Evolutionary conservation across 257 asterid genomes (phyloP).

Genomic region (Echium plantagineum): DNA sequence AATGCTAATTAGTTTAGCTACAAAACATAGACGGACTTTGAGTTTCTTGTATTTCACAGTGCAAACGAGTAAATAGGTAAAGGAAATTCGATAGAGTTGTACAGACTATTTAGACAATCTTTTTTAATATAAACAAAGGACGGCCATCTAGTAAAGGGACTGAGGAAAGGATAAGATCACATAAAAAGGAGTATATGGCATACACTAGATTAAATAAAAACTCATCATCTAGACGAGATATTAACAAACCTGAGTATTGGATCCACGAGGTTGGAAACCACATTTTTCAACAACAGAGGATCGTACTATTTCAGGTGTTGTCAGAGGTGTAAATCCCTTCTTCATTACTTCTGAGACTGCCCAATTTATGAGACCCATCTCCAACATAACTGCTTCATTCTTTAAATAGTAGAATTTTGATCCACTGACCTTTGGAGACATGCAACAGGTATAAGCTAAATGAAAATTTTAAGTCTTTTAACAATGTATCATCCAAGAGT

Average conservation of each 20-base stretch:
- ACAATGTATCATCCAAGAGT: not conserved
- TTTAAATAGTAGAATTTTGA: constrained; percentile 92
- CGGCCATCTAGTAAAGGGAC: no score
- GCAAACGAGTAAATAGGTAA: no score
- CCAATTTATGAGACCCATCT: constrained; percentile 91
- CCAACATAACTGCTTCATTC: constrained; percentile 89
- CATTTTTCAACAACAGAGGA: constrained; percentile 94
- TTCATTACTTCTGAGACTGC: constrained; percentile 85
- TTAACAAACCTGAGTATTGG: constrained; percentile 78
- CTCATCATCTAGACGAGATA: not conserved
- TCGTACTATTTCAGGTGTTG: constrained; percentile 86
- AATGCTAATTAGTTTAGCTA: no score
- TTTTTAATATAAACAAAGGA: no score
- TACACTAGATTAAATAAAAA: not conserved
- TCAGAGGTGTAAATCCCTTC: constrained; percentile 82
- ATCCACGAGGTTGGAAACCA: constrained; percentile 97
- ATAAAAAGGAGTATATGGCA: not conserved
- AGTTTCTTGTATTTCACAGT: no score
- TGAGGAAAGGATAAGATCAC: no score
- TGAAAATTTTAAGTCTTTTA: not conserved
- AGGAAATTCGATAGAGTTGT: no score
- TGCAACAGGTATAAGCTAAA: not conserved
- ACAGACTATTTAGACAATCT: no score
- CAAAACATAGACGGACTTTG: no score
- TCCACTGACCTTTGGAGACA: constrained; percentile 63